Conservation (phyloP, 441 rosid species). For the Theobroma grandiflorum region DNA sequence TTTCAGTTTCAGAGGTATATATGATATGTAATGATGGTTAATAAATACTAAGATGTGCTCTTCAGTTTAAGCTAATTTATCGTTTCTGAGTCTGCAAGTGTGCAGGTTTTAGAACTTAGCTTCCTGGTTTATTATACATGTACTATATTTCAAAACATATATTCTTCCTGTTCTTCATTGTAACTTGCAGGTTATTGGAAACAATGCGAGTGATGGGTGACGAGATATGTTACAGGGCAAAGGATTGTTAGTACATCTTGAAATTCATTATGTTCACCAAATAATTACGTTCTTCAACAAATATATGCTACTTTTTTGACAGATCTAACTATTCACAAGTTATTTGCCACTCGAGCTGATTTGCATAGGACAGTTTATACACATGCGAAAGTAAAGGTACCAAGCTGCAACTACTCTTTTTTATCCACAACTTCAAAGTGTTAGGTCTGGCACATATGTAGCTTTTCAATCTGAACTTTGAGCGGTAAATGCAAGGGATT, state of each 20-base stretch:
- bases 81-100: not conserved
- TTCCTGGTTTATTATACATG: slow-evolving; percentile 8
- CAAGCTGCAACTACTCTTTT: slow-evolving; percentile 22
- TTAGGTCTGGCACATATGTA: not conserved
- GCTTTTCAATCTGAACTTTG: not conserved
- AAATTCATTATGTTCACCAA: slow-evolving; percentile 14
- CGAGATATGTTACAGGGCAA: slow-evolving; percentile 74
- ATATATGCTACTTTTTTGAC: slow-evolving; percentile 30
- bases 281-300: slow-evolving; percentile 29
- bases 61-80: not conserved
- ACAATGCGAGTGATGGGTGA: slow-evolving; percentile 68
- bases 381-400: slow-evolving; percentile 79
- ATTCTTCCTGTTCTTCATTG: slow-evolving; percentile 24
- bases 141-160: slow-evolving; percentile 3
- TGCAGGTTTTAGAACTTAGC: not conserved
- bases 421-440: slow-evolving; percentile 2
- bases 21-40: not conserved
- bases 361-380: slow-evolving; percentile 72
- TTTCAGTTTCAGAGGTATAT: slow-evolving; percentile 67
- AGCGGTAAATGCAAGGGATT: slow-evolving; percentile 8
- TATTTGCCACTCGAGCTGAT: slow-evolving; percentile 78
- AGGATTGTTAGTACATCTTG: slow-evolving; percentile 65
- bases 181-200: slow-evolving; percentile 64
- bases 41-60: not conserved
- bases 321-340: slow-evolving; percentile 69